These are phyloP conservation scores for Albifimbria verrucaria DNA, from an alignment of 2,329 filamentous ascomycete genomes.

Conservation along the genomic window DNA sequence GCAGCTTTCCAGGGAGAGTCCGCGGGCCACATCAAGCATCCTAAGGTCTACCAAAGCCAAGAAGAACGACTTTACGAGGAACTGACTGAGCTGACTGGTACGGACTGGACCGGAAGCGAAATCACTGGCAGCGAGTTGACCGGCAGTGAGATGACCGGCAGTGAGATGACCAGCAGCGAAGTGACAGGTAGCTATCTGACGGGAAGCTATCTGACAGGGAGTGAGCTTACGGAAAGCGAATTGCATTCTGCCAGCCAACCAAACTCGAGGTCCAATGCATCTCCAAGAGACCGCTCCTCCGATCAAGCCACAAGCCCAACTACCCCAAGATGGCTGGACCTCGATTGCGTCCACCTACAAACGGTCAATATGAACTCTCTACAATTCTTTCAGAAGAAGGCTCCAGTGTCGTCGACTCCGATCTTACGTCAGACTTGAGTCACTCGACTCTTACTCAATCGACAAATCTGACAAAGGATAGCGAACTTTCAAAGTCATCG, in stretches of 20 bases:
- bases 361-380: conserved; percentile 52
- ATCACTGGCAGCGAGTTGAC: not conserved
- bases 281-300: conserved; percentile 15
- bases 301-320: conserved; percentile 15
- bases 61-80: conserved; percentile 35
- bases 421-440: conserved; percentile 44
- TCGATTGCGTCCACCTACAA: conserved; percentile 46
- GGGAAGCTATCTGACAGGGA: not conserved
- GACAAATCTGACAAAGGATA: conserved; percentile 45
- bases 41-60: conserved; percentile 46
- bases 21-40: conserved; percentile 39
- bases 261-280: conserved; percentile 13
- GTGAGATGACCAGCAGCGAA: conserved; percentile 12
- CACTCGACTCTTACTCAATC: conserved; percentile 53
- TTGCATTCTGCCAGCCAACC: too few relatives aligned
- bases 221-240: not conserved
- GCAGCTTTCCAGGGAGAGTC: conserved; percentile 64
- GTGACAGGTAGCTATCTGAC: not conserved
- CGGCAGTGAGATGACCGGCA: not conserved
- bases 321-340: conserved; percentile 27
- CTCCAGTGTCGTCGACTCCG: conserved; percentile 43
- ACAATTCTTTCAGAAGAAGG: conserved; percentile 54
- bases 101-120: not conserved
- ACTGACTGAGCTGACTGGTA: not conserved
- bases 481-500: conserved; percentile 33